A percentile compares a stretch with the other conserved stretches of the same genome.
Evolutionary conservation across 2,329 filamentous ascomycete genomes (phyloP).

Genomic region (Pleomassaria siparia): DNA sequence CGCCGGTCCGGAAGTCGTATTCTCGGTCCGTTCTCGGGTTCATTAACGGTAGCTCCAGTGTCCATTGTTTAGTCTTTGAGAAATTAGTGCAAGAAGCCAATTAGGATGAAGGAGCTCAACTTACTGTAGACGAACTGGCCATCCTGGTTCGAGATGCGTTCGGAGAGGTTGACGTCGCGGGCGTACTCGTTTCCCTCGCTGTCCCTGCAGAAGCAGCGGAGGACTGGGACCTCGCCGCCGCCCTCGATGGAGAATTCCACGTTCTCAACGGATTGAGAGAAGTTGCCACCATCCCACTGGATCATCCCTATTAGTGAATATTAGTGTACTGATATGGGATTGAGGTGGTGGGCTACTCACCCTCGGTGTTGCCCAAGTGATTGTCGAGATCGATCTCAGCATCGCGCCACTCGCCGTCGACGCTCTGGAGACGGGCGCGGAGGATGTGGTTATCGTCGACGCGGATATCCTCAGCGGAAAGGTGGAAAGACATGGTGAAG

Average conservation of each 20-base stretch:
- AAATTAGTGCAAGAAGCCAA: not conserved
- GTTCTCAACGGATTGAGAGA: slow-evolving; percentile 50
- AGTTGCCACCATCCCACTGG: slow-evolving; percentile 51
- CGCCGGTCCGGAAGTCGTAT: not conserved
- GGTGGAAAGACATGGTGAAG: slow-evolving; percentile 54
- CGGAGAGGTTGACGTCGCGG: slow-evolving; percentile 58
- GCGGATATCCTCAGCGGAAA: slow-evolving; percentile 49
- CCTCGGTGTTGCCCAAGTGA: slow-evolving; percentile 56
- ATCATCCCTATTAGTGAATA: slow-evolving; percentile 42
- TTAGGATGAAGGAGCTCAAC: not conserved
- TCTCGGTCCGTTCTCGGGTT: not conserved
- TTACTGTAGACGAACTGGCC: slow-evolving; percentile 45
- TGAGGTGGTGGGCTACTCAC: slow-evolving; percentile 28
- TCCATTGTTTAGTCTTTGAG: not conserved
- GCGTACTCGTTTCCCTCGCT: slow-evolving; percentile 45
- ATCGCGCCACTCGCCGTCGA: slow-evolving; percentile 49
- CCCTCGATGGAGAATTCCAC: slow-evolving; percentile 56
- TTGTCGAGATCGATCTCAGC: slow-evolving; percentile 53
- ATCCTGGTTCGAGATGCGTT: slow-evolving; percentile 57
- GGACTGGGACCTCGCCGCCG: slow-evolving; percentile 52
- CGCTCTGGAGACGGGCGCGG: slow-evolving; percentile 44
- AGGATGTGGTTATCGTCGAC: slow-evolving; percentile 57
- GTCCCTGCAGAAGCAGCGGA: slow-evolving; percentile 53
- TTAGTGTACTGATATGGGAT: not conserved
- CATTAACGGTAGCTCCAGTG: not conserved